phyloP scores from a whole-genome alignment of 192 early-diverging fungal species.

The Lobosporangium transversale region DNA sequence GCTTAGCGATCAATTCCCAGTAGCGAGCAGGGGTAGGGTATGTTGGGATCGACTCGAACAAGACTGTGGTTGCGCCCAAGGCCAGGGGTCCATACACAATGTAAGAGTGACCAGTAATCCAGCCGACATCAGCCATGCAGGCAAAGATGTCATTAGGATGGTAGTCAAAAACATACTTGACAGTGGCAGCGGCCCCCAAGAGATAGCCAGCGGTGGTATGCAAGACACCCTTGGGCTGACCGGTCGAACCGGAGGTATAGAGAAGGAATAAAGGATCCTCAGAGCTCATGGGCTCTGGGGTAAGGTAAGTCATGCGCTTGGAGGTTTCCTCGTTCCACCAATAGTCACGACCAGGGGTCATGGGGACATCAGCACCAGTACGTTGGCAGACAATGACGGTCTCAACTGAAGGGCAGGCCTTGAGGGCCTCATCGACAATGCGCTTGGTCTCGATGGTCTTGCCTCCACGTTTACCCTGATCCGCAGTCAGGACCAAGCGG shows the following conservation, averaged over 20 bases:
- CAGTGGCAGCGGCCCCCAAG: slow-evolving; percentile 85
- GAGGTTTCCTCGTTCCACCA: slow-evolving; percentile 95
- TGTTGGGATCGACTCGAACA: slow-evolving; percentile 95
- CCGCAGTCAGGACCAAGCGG: slow-evolving; percentile 89
- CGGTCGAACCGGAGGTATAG: slow-evolving; percentile 93
- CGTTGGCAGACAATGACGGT: slow-evolving; percentile 91
- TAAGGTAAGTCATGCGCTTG: slow-evolving; percentile 88
- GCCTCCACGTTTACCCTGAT: slow-evolving; percentile 93
- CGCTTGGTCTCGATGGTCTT: slow-evolving; percentile 90
- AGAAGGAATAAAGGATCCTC: slow-evolving; percentile 97
- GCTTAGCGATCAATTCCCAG: slow-evolving; percentile 87
- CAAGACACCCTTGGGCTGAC: slow-evolving; percentile 92
- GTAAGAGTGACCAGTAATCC: slow-evolving; percentile 91
- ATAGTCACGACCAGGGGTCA: slow-evolving; percentile 79
- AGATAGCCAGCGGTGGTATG: slow-evolving; percentile 96
- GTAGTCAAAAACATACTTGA: slow-evolving; percentile 96
- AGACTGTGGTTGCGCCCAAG: slow-evolving; percentile 88
- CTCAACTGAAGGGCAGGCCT: slow-evolving; percentile 80
- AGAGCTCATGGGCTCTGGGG: slow-evolving; percentile 82
- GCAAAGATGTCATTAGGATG: slow-evolving; percentile 89
- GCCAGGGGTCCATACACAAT: slow-evolving; percentile 92
- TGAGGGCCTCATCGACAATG: slow-evolving; percentile 92
- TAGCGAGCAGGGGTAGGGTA: slow-evolving; percentile 87
- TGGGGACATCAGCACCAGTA: slow-evolving; percentile 87
- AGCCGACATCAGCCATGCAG: slow-evolving; percentile 97